phyloP scores from a whole-genome alignment of 169 alveolate species.

The Eimeria acervulina region DNA sequence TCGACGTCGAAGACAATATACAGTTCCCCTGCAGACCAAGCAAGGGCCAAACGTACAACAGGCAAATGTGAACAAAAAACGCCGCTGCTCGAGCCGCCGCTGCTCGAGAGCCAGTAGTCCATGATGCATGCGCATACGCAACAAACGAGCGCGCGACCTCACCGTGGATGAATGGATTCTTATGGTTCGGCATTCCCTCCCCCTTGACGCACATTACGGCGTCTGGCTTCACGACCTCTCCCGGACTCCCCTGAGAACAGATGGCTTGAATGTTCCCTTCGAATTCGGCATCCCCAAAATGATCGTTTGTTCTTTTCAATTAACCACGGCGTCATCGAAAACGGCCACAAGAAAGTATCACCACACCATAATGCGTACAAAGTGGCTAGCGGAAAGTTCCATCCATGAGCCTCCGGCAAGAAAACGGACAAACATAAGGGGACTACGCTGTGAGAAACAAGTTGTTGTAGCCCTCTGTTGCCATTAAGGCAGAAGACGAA shows the following conservation, averaged over 20 bases:
- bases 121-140: background rate
- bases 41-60: background rate
- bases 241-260: slow-evolving; percentile 87
- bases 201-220: slow-evolving; percentile 94
- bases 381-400: background rate
- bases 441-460: background rate
- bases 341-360: background rate
- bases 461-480: background rate
- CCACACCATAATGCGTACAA: background rate
- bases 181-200: slow-evolving; percentile 98
- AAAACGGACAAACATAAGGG: background rate
- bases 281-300: background rate
- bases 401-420: background rate
- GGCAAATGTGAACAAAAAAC: background rate
- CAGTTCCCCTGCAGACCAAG: slow-evolving; percentile 87
- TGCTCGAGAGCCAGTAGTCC: background rate
- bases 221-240: slow-evolving; percentile 95
- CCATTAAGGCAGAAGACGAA: background rate
- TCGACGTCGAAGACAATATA: slow-evolving; percentile 96
- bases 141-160: slow-evolving; percentile 15
- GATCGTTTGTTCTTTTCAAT: background rate
- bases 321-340: background rate
- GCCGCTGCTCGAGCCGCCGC: background rate
- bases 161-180: slow-evolving; percentile 96
- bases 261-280: background rate